phyloP scores from a whole-genome alignment of 345 rosid species.

The Leavenworthia alabamica region DNA sequence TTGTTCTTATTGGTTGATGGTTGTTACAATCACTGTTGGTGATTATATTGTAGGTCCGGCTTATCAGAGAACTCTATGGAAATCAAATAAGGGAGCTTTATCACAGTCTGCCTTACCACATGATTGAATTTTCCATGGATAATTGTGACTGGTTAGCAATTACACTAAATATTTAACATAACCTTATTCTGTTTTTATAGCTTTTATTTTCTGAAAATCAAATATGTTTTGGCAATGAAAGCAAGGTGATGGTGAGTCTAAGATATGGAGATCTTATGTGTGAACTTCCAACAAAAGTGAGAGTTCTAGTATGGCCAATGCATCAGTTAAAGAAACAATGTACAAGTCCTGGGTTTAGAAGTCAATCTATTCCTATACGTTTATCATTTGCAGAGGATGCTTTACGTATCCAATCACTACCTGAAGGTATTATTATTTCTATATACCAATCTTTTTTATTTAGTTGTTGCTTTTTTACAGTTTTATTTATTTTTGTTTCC shows the following conservation, averaged over 20 bases:
- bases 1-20: slow-evolving; percentile 1
- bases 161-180: background rate
- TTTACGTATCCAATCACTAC: slow-evolving; percentile 65
- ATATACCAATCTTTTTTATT: background rate
- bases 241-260: slow-evolving; percentile 70
- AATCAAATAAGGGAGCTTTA: slow-evolving; percentile 84
- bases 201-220: background rate
- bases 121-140: slow-evolving; percentile 73
- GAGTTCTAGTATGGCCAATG: slow-evolving; percentile 73
- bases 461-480: background rate
- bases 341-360: slow-evolving; percentile 27
- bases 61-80: slow-evolving; percentile 86
- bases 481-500: background rate
- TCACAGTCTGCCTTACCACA: slow-evolving; percentile 90
- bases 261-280: slow-evolving; percentile 71
- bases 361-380: slow-evolving; percentile 46
- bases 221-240: slow-evolving; percentile 41
- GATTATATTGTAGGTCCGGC: slow-evolving; percentile 56
- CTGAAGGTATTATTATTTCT: slow-evolving; percentile 58
- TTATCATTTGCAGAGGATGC: slow-evolving; percentile 88
- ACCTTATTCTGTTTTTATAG: background rate
- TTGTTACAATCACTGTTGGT: background rate
- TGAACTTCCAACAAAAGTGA: slow-evolving; percentile 74
- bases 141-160: slow-evolving; percentile 72
- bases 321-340: slow-evolving; percentile 48